These are phyloP conservation scores for Wickerhamiella brachini DNA, from an alignment of 805 yeast species.

Conservation along the genomic window DNA sequence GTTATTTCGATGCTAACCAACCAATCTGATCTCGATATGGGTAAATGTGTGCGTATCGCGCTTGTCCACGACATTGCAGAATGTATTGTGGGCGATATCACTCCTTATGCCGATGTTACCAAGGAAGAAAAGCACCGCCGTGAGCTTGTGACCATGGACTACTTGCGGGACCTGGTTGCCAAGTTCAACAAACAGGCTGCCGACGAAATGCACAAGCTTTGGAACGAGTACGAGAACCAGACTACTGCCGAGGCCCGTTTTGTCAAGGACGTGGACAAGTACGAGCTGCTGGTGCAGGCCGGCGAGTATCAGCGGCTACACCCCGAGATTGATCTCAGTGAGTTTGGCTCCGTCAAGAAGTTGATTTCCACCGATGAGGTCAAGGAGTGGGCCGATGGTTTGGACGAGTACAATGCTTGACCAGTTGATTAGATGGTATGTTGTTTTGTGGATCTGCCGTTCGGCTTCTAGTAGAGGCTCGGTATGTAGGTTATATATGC, in stretches of 20 bases:
- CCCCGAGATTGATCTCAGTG: slow-evolving; percentile 44
- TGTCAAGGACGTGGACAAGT: slow-evolving; percentile 90
- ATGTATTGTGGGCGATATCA: slow-evolving; percentile 84
- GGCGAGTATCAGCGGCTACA: slow-evolving; percentile 57
- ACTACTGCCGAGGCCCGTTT: slow-evolving; percentile 70
- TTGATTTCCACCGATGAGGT: slow-evolving; percentile 62
- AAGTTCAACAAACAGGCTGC: slow-evolving; percentile 56
- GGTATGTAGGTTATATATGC: too few relatives aligned
- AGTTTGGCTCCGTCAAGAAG: slow-evolving; percentile 50
- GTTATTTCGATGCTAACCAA: slow-evolving; percentile 58
- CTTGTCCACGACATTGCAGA: slow-evolving; percentile 92
- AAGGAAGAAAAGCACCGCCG: slow-evolving; percentile 75
- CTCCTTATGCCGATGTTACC: slow-evolving; percentile 61
- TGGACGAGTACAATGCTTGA: slow-evolving; percentile 4
- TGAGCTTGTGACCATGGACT: slow-evolving; percentile 59
- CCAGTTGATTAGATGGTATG: too few relatives aligned
- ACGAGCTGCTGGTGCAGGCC: slow-evolving; percentile 49
- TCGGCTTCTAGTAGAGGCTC: too few relatives aligned
- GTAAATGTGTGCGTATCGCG: slow-evolving; percentile 71
- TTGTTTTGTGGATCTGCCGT: too few relatives aligned
- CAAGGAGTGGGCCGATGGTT: slow-evolving; percentile 48
- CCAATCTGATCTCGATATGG: slow-evolving; percentile 39
- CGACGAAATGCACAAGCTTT: slow-evolving; percentile 48
- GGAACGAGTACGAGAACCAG: slow-evolving; percentile 85
- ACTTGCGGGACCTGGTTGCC: slow-evolving; percentile 42